A percentile compares a stretch with the other conserved stretches of the same genome.
Evolutionary conservation across 495 filamentous ascomycete species (phyloP).

Genomic region (Penicillium arizonense): DNA sequence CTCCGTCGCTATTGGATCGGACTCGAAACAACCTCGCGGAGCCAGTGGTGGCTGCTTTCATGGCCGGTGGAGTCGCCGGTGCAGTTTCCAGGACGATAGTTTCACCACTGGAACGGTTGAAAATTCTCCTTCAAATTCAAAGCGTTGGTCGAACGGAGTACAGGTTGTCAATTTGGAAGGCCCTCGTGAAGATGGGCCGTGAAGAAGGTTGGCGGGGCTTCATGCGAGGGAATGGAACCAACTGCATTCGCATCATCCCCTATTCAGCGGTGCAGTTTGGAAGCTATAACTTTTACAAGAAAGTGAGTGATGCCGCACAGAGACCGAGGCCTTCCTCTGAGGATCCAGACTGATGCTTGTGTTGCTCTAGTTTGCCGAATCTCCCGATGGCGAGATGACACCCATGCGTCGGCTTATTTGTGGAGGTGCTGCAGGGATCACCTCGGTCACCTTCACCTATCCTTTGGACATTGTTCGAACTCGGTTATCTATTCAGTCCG

Average conservation of each 20-base stretch:
- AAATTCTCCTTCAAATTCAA: constrained; percentile 97
- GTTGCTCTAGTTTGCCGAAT: constrained; percentile 67
- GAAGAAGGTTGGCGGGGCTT: constrained; percentile 97
- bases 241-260: constrained; percentile 96
- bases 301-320: constrained; percentile 52
- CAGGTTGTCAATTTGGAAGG: constrained; percentile 84
- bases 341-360: background rate
- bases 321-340: too few species aligned
- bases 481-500: constrained; percentile 91
- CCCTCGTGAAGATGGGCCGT: constrained; percentile 87
- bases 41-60: constrained; percentile 85
- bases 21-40: constrained; percentile 42
- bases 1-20: constrained; percentile 14
- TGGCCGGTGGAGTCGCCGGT: constrained; percentile 93
- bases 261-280: constrained; percentile 98
- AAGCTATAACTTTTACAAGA: constrained; percentile 95
- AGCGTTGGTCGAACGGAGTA: constrained; percentile 89
- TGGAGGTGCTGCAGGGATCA: constrained; percentile 88
- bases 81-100: constrained; percentile 97
- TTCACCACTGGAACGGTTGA: constrained; percentile 89
- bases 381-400: constrained; percentile 64
- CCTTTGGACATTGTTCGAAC: constrained; percentile 97
- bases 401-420: constrained; percentile 73
- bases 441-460: constrained; percentile 78
- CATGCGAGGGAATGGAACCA: constrained; percentile 96